A percentile compares a stretch with the other conserved stretches of the same genome.
Evolutionary conservation across 2,329 filamentous ascomycete genomes (phyloP).

Genomic region (Fusarium acutatum): DNA sequence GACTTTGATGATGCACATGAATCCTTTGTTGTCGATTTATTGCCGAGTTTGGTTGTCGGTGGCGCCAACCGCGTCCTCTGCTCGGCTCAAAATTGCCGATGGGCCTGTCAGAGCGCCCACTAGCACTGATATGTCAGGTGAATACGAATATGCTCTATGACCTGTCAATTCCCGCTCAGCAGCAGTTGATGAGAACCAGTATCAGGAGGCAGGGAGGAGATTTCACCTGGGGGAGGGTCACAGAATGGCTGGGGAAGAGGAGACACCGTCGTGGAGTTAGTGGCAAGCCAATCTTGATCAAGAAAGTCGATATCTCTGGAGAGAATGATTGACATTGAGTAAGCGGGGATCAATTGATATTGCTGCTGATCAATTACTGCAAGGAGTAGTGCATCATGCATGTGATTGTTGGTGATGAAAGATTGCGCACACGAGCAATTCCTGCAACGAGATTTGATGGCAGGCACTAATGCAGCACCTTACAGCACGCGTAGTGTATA

Average conservation of each 20-base stretch:
- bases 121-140: conserved; percentile 21
- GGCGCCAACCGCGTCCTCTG: conserved; percentile 1
- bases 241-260: background rate
- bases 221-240: background rate
- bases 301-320: background rate
- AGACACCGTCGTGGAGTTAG: background rate
- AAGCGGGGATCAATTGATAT: background rate
- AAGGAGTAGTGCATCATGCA: background rate
- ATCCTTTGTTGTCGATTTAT: conserved; percentile 22
- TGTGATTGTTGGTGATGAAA: background rate
- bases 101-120: background rate
- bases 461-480: background rate
- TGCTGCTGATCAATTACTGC: background rate
- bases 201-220: background rate
- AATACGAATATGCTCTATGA: background rate
- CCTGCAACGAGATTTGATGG: background rate
- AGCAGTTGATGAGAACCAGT: background rate
- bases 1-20: conserved; percentile 15
- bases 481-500: accelerated
- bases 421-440: background rate
- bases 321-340: background rate
- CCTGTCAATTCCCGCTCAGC: background rate
- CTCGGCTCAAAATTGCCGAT: conserved; percentile 34
- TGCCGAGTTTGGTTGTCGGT: conserved; percentile 24
- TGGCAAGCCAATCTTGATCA: background rate